Evolutionary conservation across 495 filamentous ascomycete species (phyloP).

Genomic region (Amphirosellinia nigrospora): DNA sequence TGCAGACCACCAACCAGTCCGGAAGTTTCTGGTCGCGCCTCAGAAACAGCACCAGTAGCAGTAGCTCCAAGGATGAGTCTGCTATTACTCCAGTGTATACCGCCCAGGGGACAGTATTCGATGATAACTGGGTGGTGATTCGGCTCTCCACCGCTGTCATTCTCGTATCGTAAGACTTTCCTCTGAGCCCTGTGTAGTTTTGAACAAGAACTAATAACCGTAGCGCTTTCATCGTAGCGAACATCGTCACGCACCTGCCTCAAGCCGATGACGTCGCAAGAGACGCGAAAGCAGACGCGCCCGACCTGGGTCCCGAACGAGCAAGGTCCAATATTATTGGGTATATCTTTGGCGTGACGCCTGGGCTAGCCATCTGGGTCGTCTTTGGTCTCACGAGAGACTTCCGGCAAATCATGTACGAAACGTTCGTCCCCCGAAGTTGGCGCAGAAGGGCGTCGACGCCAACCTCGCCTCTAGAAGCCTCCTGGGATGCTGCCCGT

Average conservation of each 20-base stretch:
- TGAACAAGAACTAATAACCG: background rate
- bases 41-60: slow-evolving; percentile 5
- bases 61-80: slow-evolving; percentile 6
- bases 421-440: slow-evolving; percentile 25
- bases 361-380: slow-evolving; percentile 33
- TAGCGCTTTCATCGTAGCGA: slow-evolving; percentile 28
- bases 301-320: slow-evolving; percentile 29
- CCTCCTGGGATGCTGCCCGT: background rate
- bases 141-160: slow-evolving; percentile 26
- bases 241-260: slow-evolving; percentile 27
- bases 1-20: background rate
- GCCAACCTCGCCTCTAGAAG: background rate
- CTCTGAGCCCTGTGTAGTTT: no score
- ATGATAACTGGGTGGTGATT: slow-evolving; percentile 30
- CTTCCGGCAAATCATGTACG: slow-evolving; percentile 34
- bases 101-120: slow-evolving; percentile 19
- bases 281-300: slow-evolving; percentile 22
- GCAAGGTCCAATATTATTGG: slow-evolving; percentile 35
- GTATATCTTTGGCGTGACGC: slow-evolving; percentile 34
- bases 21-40: slow-evolving; percentile 19
- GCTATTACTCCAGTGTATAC: background rate
- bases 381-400: slow-evolving; percentile 34
- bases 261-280: slow-evolving; percentile 20
- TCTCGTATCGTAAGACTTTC: slow-evolving; percentile 28
- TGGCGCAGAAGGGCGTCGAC: slow-evolving; percentile 6